Conservation (phyloP, 768 basidiomycete species). For the Kwoniella shandongensis region DNA sequence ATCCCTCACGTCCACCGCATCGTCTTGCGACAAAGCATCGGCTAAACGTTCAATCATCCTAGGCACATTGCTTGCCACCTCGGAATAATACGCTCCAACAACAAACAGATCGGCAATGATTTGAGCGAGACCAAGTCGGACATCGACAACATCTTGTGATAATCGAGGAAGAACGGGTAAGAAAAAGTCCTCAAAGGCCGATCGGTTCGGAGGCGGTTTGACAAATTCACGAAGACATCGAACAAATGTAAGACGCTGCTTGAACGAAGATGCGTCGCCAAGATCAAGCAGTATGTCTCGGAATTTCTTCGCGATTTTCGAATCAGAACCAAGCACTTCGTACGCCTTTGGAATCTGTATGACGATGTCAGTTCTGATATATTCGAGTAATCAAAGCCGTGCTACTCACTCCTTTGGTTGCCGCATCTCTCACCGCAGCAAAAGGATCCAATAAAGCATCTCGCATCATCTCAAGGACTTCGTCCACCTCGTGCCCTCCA, state of each 20-base stretch:
- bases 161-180: conserved; percentile 63
- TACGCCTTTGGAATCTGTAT: conserved; percentile 37
- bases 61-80: conserved; percentile 20
- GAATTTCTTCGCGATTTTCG: conserved; percentile 32
- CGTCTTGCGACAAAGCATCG: conserved; percentile 24
- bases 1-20: conserved; percentile 40
- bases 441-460: conserved; percentile 72
- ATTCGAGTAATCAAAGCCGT: not conserved
- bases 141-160: conserved; percentile 74
- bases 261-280: conserved; percentile 49
- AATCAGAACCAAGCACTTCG: conserved; percentile 37
- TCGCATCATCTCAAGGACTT: conserved; percentile 61
- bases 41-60: conserved; percentile 28
- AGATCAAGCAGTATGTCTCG: conserved; percentile 57
- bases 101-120: conserved; percentile 59
- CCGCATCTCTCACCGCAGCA: conserved; percentile 80
- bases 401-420: conserved; percentile 63
- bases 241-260: conserved; percentile 73
- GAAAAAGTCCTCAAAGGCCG: conserved; percentile 56
- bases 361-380: not conserved
- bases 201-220: conserved; percentile 56
- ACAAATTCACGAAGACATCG: conserved; percentile 70
- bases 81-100: conserved; percentile 38
- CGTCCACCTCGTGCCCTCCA: conserved; percentile 56
- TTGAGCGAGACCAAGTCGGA: conserved; percentile 81